A percentile compares a stretch with the other conserved stretches of the same genome.
These are phyloP conservation scores for Saturnispora quitensis DNA, from an alignment of 805 yeast species.

Conservation along the genomic window DNA sequence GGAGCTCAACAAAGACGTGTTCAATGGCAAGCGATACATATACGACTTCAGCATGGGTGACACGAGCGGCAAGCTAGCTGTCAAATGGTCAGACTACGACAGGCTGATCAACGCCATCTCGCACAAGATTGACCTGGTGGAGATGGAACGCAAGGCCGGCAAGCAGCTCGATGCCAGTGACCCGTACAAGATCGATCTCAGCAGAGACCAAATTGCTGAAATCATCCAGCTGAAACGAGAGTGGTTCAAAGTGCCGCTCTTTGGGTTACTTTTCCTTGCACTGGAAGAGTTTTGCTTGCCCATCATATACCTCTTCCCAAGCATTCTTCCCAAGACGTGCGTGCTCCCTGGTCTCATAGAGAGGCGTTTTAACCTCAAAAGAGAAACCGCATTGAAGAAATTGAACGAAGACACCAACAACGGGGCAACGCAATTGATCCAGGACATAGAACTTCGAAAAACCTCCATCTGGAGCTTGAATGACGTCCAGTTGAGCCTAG, in stretches of 20 bases:
- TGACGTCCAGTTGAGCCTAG: background rate
- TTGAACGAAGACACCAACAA: background rate
- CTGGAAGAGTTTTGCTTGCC: conserved; percentile 51
- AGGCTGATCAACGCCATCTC: conserved; percentile 20
- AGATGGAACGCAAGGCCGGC: conserved; percentile 15
- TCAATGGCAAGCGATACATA: conserved; percentile 21
- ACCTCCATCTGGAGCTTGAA: background rate
- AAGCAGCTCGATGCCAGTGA: conserved; percentile 6
- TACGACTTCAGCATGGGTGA: conserved; percentile 22
- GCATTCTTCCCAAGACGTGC: conserved; percentile 55
- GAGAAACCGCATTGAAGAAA: background rate
- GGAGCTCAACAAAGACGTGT: conserved; percentile 21
- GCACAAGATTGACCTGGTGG: conserved; percentile 17
- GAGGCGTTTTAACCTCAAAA: background rate
- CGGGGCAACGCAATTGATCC: background rate
- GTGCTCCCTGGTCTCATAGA: conserved; percentile 33
- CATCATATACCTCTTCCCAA: conserved; percentile 43
- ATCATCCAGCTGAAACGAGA: conserved; percentile 43
- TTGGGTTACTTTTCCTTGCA: conserved; percentile 43
- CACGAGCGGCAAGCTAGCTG: conserved; percentile 15
- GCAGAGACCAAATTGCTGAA: conserved; percentile 40
- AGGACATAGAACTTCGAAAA: background rate
- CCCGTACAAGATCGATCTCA: conserved; percentile 14
- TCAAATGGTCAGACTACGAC: conserved; percentile 12
- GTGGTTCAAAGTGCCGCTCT: conserved; percentile 45